A percentile compares a stretch with the other conserved stretches of the same genome.
phyloP scores from a whole-genome alignment of 225 moss, liverwort and hornwort genomes.

The Climacium dendroides region DNA sequence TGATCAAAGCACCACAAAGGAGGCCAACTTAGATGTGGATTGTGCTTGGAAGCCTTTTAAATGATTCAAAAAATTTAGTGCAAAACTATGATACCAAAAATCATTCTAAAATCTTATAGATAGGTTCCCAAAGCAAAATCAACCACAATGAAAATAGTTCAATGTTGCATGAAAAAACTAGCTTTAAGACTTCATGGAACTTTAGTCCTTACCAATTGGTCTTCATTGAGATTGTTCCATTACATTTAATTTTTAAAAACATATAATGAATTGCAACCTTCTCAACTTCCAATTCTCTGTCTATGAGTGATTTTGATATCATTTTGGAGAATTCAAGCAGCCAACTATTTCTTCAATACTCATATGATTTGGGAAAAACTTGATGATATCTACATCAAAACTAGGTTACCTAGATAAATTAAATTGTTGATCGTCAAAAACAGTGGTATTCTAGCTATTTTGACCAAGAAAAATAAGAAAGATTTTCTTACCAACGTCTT shows the following conservation, averaged over 20 bases:
- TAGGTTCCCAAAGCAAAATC: background rate
- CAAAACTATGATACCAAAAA: background rate
- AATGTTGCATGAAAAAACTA: background rate
- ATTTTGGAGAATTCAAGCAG: background rate
- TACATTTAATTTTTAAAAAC: background rate
- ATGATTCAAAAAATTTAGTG: background rate
- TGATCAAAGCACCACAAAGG: background rate
- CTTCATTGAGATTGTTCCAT: background rate
- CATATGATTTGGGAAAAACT: background rate
- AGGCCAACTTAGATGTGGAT: background rate
- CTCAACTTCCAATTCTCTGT: background rate
- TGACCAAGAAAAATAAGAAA: rapidly evolving
- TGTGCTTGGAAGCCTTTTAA: background rate
- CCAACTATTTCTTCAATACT: background rate
- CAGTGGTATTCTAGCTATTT: rapidly evolving
- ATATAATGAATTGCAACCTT: background rate
- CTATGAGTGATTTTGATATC: background rate
- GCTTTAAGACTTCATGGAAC: background rate
- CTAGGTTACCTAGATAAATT: background rate
- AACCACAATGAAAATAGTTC: background rate
- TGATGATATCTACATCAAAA: background rate
- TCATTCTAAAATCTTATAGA: rapidly evolving
- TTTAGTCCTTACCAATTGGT: background rate
- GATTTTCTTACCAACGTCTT: too few relatives aligned
- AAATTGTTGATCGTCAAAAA: rapidly evolving